Evolutionary conservation across 192 early-diverging fungal genomes (phyloP).

Genomic region (Chytriomyces hyalinus): DNA sequence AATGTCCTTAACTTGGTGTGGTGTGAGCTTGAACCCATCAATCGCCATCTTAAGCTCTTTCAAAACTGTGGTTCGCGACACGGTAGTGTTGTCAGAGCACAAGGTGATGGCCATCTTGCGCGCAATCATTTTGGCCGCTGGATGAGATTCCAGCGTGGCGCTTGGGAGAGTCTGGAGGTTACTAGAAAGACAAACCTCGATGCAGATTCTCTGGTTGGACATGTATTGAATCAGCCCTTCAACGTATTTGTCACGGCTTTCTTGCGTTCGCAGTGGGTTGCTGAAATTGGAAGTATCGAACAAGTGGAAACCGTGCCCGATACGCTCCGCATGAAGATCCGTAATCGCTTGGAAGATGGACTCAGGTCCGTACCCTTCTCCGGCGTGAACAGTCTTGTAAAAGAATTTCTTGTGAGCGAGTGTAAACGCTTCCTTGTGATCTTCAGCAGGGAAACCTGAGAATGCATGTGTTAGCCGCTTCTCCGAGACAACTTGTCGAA

Average conservation of each 20-base stretch:
- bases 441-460: neutral
- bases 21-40: slow-evolving; percentile 18
- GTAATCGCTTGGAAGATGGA: slow-evolving; percentile 32
- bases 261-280: neutral
- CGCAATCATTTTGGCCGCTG: slow-evolving; percentile 15
- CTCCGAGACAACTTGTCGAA: neutral
- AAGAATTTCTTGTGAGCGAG: slow-evolving; percentile 33
- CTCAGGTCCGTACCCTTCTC: slow-evolving; percentile 26
- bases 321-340: slow-evolving; percentile 28
- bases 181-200: slow-evolving; percentile 22
- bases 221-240: slow-evolving; percentile 9
- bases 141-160: neutral
- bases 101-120: slow-evolving; percentile 24
- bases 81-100: slow-evolving; percentile 29
- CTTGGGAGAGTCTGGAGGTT: slow-evolving; percentile 28
- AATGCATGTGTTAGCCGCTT: neutral
- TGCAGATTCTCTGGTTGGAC: slow-evolving; percentile 14
- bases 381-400: slow-evolving; percentile 31
- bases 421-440: slow-evolving; percentile 25
- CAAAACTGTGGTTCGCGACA: slow-evolving; percentile 17
- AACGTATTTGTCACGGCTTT: slow-evolving; percentile 11
- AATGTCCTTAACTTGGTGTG: slow-evolving; percentile 29
- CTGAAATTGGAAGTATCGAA: slow-evolving; percentile 21
- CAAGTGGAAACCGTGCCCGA: slow-evolving; percentile 24
- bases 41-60: slow-evolving; percentile 25